Percentiles rank a stretch among this genome's conserved stretches.
Evolutionary conservation across 805 yeast species (phyloP).

Genomic region (Ogataea angusta): DNA sequence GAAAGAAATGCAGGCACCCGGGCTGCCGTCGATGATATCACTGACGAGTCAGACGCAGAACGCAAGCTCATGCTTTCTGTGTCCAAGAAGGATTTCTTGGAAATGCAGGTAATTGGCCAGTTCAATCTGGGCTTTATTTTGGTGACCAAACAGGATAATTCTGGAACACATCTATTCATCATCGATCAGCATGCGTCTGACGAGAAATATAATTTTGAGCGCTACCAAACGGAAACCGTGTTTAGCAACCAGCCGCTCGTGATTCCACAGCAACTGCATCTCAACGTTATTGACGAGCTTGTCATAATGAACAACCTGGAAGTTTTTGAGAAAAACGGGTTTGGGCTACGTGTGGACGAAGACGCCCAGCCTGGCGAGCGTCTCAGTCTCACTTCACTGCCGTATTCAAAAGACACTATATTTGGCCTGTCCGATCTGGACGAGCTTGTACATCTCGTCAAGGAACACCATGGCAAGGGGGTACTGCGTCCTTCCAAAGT

Average conservation of each 20-base stretch:
- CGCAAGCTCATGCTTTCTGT: conserved; percentile 56
- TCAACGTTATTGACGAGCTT: conserved; percentile 77
- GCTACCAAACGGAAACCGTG: conserved; percentile 48
- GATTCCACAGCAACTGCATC: conserved; percentile 50
- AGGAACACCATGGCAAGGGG: conserved; percentile 47
- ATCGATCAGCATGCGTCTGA: conserved; percentile 98
- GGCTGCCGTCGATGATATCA: conserved; percentile 38
- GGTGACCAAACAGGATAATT: conserved; percentile 47
- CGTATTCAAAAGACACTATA: conserved; percentile 65
- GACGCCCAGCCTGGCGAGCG: conserved; percentile 54
- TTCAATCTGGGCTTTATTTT: conserved; percentile 94
- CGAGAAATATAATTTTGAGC: conserved; percentile 89
- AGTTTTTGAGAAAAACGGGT: conserved; percentile 74
- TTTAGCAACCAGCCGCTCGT: conserved; percentile 74
- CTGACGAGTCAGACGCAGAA: conserved; percentile 52
- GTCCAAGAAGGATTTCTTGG: conserved; percentile 64
- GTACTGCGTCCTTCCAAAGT: conserved; percentile 68
- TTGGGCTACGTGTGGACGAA: conserved; percentile 51
- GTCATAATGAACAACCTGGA: conserved; percentile 57
- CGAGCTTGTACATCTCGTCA: conserved; percentile 69
- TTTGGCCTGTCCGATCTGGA: conserved; percentile 69
- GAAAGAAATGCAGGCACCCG: not conserved
- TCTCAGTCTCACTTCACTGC: conserved; percentile 58
- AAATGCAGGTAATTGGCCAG: conserved; percentile 86
- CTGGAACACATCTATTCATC: conserved; percentile 61